Evolutionary conservation across 2,329 filamentous ascomycete species (phyloP).

Genomic region (Didymella exigua): DNA sequence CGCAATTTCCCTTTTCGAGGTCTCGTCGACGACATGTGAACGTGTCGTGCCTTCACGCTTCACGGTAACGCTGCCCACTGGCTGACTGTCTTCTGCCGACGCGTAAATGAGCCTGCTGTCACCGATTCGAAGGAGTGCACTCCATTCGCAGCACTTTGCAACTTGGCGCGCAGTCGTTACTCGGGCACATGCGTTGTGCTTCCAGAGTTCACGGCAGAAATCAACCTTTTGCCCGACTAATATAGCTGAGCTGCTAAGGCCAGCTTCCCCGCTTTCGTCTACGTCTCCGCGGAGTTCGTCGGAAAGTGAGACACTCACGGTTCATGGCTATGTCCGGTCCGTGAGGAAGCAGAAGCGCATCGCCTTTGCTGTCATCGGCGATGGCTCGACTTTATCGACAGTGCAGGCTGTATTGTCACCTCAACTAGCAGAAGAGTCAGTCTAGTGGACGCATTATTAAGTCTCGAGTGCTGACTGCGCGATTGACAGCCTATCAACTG

Average conservation of each 20-base stretch:
- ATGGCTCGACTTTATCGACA: constrained; percentile 80
- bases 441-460: constrained; percentile 22
- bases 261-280: constrained; percentile 49
- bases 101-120: constrained; percentile 40
- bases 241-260: constrained; percentile 59
- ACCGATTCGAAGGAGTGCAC: constrained; percentile 27
- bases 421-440: constrained; percentile 73
- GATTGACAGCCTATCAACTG: constrained; percentile 72
- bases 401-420: constrained; percentile 82
- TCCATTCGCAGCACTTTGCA: constrained; percentile 26
- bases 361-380: constrained; percentile 82
- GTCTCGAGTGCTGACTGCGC: constrained; percentile 22
- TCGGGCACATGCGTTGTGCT: constrained; percentile 22
- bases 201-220: constrained; percentile 33
- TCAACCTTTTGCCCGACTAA: constrained; percentile 42
- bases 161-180: constrained; percentile 24
- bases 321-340: constrained; percentile 82
- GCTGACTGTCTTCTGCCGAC: constrained; percentile 23
- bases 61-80: constrained; percentile 24
- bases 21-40: constrained; percentile 21
- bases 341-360: constrained; percentile 84
- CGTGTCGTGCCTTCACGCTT: constrained; percentile 22
- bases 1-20: constrained; percentile 20
- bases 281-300: constrained; percentile 54
- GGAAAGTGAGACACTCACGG: constrained; percentile 40